phyloP scores from a whole-genome alignment of 176 grass and related monocot species.

The Oryza longistaminata region DNA sequence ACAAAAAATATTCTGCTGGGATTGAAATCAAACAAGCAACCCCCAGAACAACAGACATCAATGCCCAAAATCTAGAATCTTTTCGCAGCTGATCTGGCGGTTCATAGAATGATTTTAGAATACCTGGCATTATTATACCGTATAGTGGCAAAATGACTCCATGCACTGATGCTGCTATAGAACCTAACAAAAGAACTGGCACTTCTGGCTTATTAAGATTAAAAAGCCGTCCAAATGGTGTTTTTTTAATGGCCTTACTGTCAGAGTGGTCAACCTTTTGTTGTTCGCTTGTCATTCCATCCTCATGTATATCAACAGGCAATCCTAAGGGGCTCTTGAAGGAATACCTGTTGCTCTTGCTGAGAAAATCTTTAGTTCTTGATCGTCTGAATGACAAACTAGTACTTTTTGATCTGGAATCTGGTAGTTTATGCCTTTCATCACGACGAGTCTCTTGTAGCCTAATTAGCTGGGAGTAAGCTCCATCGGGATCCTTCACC shows the following conservation, averaged over 20 bases:
- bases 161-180: constrained; percentile 68
- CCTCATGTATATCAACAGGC: constrained; percentile 20
- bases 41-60: constrained; percentile 59
- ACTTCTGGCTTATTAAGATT: constrained; percentile 72
- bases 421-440: constrained; percentile 27
- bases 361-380: constrained; percentile 47
- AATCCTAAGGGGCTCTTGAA: constrained; percentile 40
- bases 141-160: constrained; percentile 72
- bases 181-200: constrained; percentile 59
- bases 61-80: constrained; percentile 69
- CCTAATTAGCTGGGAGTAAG: constrained; percentile 70
- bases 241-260: constrained; percentile 37
- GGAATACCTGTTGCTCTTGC: constrained; percentile 44
- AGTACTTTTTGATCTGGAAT: constrained; percentile 38
- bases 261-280: constrained; percentile 21
- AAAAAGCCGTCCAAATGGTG: constrained; percentile 49
- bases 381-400: constrained; percentile 42
- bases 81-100: constrained; percentile 51
- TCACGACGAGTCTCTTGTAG: constrained; percentile 53
- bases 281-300: constrained; percentile 4
- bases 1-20: constrained; percentile 59
- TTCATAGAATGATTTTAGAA: constrained; percentile 69
- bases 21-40: constrained; percentile 35
- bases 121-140: constrained; percentile 51
- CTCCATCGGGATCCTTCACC: constrained; percentile 66